A percentile compares a stretch with the other conserved stretches of the same genome.
Conservation (phyloP, 371 early-diverging fungal species). For the Mucor lusitanicus region DNA sequence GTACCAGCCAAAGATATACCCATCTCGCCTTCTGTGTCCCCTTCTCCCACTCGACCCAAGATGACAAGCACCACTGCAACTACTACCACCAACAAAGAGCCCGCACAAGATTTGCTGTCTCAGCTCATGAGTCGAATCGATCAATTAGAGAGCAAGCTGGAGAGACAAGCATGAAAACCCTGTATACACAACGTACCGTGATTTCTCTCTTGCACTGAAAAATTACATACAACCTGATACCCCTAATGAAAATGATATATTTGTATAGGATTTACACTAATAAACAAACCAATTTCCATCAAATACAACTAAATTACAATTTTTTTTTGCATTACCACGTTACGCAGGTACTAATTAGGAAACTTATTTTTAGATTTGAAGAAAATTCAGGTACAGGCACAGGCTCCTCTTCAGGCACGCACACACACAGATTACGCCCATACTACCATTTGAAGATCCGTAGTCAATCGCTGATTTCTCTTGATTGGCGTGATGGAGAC, state of each 20-base stretch:
- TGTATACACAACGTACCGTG: neutral
- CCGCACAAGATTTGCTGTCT: slow-evolving; percentile 16
- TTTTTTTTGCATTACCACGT: slow-evolving; percentile 5
- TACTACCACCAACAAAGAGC: neutral
- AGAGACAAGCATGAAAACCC: slow-evolving; percentile 6
- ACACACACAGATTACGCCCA: neutral
- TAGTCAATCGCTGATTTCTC: neutral
- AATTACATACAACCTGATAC: neutral
- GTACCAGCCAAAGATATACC: slow-evolving; percentile 13
- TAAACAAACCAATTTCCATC: neutral
- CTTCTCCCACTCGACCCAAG: neutral
- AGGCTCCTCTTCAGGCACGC: neutral
- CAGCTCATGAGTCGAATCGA: slow-evolving; percentile 39
- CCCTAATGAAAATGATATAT: neutral
- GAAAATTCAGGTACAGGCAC: neutral
- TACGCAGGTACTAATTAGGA: slow-evolving; percentile 1
- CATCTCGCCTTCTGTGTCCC: slow-evolving; percentile 18
- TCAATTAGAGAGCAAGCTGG: slow-evolving; percentile 36
- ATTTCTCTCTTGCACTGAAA: too few species aligned
- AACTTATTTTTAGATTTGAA: neutral
- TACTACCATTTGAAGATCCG: neutral
- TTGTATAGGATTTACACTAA: neutral
- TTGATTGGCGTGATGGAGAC: too few species aligned
- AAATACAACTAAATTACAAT: slow-evolving; percentile 12
- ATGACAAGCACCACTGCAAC: neutral